Evolutionary conservation across 768 basidiomycete genomes (phyloP), one percentile per base, ranked within the genome.

Genomic region (Tricholoma hemisulphureum): DNA sequence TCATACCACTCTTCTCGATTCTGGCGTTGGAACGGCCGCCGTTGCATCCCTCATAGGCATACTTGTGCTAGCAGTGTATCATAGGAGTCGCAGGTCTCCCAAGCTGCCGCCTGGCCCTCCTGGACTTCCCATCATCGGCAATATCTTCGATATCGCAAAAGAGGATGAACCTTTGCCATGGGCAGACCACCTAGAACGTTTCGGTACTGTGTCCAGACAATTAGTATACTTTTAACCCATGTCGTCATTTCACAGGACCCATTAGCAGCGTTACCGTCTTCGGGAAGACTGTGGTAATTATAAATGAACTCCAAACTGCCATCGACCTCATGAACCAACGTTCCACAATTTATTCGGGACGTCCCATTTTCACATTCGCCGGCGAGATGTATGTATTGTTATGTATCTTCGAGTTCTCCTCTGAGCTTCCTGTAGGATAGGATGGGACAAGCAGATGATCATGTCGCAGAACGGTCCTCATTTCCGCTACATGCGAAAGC

Each of bases 401-500:
- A 32, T 20, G 23, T 41, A 49, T 10, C 53, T 45, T 45, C 39
- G 3, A 61, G 37, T 69, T 64, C 64, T 59, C 53, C 13, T 60
- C 49, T 21, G 62, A 62, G 18, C 57, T 65, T 16, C 63, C 54
- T 56, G 52, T 67, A 62, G 67, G 63, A 58, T 70, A n/a, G 68
- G 68, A 18, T 72, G 70, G 71, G 63, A 69, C 58, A 61, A 62
- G 20, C 66, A 70, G 37, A 51, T 72, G 51, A 67, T 69, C 28
- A 37, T 69, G 55, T 55, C 65, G 28, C 69, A 67, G 50, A 67
- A 67, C 62, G 76, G 74, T 37, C 71, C 78, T 34, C 71, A 64
- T 20, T 73, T 80, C 59, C 72, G 77, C 7, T 73, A 71, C 56
- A 77, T 77, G 64, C 76, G 81, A 52, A 73, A 73, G 54, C 66